These are phyloP conservation scores for Emergomyces orientalis DNA, from an alignment of 2,329 filamentous ascomycete genomes.

Conservation along the genomic window DNA sequence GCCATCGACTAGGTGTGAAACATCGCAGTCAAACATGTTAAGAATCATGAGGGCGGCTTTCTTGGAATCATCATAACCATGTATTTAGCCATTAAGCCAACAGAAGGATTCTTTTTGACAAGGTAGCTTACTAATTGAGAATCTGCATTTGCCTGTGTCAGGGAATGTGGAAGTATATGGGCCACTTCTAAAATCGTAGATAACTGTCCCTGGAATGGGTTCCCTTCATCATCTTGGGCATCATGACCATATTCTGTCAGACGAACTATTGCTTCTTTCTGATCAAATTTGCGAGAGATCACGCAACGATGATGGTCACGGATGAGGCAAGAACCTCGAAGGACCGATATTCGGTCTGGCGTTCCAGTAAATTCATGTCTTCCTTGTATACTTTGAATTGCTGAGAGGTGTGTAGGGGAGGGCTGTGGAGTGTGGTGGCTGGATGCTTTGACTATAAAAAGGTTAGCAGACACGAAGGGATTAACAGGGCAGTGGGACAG, in stretches of 20 bases:
- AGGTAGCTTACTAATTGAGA: slow-evolving; percentile 10
- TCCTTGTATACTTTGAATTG: slow-evolving; percentile 8
- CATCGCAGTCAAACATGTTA: slow-evolving; percentile 35
- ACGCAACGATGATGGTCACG: slow-evolving; percentile 18
- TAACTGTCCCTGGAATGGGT: slow-evolving; percentile 6
- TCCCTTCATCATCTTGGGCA: slow-evolving; percentile 15
- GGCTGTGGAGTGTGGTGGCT: slow-evolving; percentile 12
- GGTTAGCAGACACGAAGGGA: neutral
- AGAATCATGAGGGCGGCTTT: slow-evolving; percentile 29
- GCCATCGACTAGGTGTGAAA: slow-evolving; percentile 30
- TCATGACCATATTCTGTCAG: slow-evolving; percentile 7
- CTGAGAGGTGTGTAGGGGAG: slow-evolving; percentile 12
- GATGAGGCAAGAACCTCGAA: slow-evolving; percentile 13
- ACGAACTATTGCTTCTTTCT: slow-evolving; percentile 13
- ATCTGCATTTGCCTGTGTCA: slow-evolving; percentile 12
- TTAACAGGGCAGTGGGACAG: neutral
- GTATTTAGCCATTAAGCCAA: slow-evolving; percentile 2
- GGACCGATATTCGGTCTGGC: slow-evolving; percentile 11
- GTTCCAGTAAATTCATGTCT: slow-evolving; percentile 9
- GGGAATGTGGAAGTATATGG: slow-evolving; percentile 17
- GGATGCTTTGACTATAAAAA: slow-evolving; percentile 12
- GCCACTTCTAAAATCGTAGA: slow-evolving; percentile 15
- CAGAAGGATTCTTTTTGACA: neutral
- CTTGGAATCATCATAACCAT: slow-evolving; percentile 18
- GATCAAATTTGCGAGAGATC: slow-evolving; percentile 14